Evolutionary conservation across 306 rosid species (phyloP).

Genomic region (Malus sieversii): DNA sequence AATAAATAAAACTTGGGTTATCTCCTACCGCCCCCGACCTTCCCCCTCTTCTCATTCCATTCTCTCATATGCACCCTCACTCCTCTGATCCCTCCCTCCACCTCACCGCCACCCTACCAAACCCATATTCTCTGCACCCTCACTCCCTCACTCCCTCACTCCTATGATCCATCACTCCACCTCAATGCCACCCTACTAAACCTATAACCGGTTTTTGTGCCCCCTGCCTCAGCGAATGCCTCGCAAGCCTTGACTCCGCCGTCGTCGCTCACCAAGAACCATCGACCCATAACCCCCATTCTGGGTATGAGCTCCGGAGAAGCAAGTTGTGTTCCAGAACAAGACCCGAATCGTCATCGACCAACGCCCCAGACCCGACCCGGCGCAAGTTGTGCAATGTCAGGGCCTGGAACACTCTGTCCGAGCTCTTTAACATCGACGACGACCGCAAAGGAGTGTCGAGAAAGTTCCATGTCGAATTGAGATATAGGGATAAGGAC

Average conservation of each 20-base stretch:
- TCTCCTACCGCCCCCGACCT: too few relatives aligned
- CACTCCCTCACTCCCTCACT: too few relatives aligned
- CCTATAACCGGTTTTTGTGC: slow-evolving; percentile 94
- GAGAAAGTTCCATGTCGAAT: slow-evolving; percentile 31
- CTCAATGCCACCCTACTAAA: slow-evolving; percentile 66
- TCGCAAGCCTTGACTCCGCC: slow-evolving; percentile 53
- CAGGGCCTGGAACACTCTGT: slow-evolving; percentile 41
- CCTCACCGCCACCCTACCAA: too few relatives aligned
- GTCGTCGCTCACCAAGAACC: slow-evolving; percentile 1
- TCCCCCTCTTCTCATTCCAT: too few relatives aligned
- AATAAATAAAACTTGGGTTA: too few relatives aligned
- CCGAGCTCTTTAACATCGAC: slow-evolving; percentile 53
- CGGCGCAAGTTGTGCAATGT: slow-evolving; percentile 78
- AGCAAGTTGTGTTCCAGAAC: slow-evolving; percentile 54
- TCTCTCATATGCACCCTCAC: too few relatives aligned
- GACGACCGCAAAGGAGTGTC: slow-evolving; percentile 33
- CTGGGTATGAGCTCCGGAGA: slow-evolving; percentile 49
- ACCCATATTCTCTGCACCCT: too few relatives aligned
- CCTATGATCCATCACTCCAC: slow-evolving; percentile 19
- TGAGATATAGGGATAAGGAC: slow-evolving; percentile 22
- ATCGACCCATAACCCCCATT: background rate
- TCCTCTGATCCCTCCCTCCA: too few relatives aligned
- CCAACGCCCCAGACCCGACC: slow-evolving; percentile 27
- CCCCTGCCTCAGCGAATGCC: slow-evolving; percentile 89
- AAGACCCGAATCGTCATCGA: slow-evolving; percentile 14